Conservation (phyloP, 805 yeast species). For the baker's yeast (Saccharomyces cerevisiae) region DNA sequence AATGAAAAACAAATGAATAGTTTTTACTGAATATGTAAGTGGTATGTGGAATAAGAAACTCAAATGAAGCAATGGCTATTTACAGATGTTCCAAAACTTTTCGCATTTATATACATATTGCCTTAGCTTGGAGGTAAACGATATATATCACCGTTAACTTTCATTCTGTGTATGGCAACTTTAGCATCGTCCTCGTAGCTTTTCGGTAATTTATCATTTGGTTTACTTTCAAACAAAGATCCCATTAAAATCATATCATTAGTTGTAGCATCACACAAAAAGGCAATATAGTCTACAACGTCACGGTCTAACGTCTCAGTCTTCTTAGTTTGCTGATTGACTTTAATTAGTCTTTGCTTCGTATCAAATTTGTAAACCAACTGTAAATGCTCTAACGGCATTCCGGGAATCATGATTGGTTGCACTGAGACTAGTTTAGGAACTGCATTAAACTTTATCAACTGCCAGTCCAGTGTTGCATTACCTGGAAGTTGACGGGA, state of each 20-base stretch:
- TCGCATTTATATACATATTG: not conserved
- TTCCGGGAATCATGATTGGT: conserved; percentile 52
- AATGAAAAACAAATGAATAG: not conserved
- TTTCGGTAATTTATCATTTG: conserved; percentile 33
- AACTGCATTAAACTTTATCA: conserved; percentile 55
- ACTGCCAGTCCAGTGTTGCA: conserved; percentile 64
- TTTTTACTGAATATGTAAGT: not conserved
- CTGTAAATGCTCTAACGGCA: conserved; percentile 48
- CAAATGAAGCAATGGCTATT: not conserved
- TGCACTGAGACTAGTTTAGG: conserved; percentile 71
- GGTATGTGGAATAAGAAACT: not conserved
- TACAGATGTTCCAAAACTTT: not conserved
- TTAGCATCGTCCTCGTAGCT: conserved; percentile 20
- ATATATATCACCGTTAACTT: conserved; percentile 26
- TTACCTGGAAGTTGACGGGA: conserved; percentile 47
- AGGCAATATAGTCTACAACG: conserved; percentile 53
- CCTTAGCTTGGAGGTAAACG: conserved; percentile 14
- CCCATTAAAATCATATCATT: conserved; percentile 55
- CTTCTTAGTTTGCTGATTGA: conserved; percentile 38
- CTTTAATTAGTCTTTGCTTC: conserved; percentile 46
- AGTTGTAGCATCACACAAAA: conserved; percentile 52
- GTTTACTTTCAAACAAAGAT: conserved; percentile 53
- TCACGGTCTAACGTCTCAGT: conserved; percentile 43
- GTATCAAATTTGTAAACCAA: conserved; percentile 57
- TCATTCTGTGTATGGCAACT: conserved; percentile 25